phyloP scores from a whole-genome alignment of 345 rosid species.

The Salix caprea region DNA sequence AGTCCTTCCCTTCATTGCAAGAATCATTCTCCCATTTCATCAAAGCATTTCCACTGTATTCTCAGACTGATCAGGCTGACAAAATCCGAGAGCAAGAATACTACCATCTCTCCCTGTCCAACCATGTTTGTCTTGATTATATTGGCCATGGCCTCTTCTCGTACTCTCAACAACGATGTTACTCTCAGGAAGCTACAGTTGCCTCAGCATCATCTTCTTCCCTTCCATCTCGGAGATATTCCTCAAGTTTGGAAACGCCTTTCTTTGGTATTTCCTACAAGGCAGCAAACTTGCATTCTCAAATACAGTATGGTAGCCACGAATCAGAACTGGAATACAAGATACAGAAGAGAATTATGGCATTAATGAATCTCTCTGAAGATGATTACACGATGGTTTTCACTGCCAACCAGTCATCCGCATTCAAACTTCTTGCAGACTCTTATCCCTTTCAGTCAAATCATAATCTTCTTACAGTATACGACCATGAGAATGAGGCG shows the following conservation, averaged over 20 bases:
- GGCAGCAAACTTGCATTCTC: constrained; percentile 40
- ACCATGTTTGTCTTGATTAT: constrained; percentile 59
- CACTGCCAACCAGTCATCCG: constrained; percentile 66
- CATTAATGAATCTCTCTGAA: constrained; percentile 74
- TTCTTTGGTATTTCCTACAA: constrained; percentile 48
- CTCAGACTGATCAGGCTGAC: constrained; percentile 51
- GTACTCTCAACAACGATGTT: constrained; percentile 39
- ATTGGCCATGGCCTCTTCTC: constrained; percentile 75
- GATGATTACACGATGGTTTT: constrained; percentile 59
- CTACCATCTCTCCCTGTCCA: constrained; percentile 47
- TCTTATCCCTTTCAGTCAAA: constrained; percentile 52
- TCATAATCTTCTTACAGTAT: constrained; percentile 61
- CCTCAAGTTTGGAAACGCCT: constrained; percentile 10
- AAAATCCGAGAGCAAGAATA: constrained; percentile 58
- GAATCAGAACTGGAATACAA: constrained; percentile 45
- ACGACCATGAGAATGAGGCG: constrained; percentile 73
- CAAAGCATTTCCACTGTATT: constrained; percentile 47
- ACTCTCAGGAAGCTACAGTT: neutral
- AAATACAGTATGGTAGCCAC: constrained; percentile 31
- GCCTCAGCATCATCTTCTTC: constrained; percentile 30
- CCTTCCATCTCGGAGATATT: neutral
- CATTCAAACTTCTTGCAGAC: constrained; percentile 75
- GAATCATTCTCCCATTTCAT: constrained; percentile 51
- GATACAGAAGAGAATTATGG: constrained; percentile 50
- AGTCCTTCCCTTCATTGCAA: constrained; percentile 65